Base-by-base conservation (phyloP, 805 yeast species). In the Ogataea polymorpha region DNA sequence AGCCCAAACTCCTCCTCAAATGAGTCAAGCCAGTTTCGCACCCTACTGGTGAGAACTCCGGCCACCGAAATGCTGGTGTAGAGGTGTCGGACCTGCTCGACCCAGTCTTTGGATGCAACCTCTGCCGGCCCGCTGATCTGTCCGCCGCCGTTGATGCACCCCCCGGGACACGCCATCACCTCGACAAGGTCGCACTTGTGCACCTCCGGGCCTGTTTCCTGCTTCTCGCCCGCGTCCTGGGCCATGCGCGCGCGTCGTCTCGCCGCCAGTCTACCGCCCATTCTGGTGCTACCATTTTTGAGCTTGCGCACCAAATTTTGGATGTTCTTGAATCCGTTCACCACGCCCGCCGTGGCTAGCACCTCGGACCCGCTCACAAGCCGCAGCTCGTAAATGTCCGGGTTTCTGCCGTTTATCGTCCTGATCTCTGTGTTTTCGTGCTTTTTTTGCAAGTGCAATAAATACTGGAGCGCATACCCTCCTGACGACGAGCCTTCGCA, bases 151-250 rank as follows among this genome's bases (percentile, higher is more conserved):
- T 91, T 93, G 42, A 90, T 86, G 57, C 98, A 93, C 1, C 99
- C 99, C 21, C 87, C 89, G 5, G 99, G 99, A 61, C 99, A 93
- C 1, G 99, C 99, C 96, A 89, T 91, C 32, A 93, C 84, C 55
- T 93, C 99, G 5, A 91, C 86, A 51, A 84, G 86, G 47, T 87
- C 93, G 51, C 86, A 81, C 29, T 67, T 70, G 23, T 75, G 62
- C 1, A 91, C 84, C 44, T 86, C 90, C 0, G 80, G 80, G 2
- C 51, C 67, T 10, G 48, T 46, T 13, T 41, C 49, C 7, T 37
- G 35, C 6, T 29, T 31, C 13, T 17, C 37, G 14, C 39, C 36
- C 12, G 37, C 14, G 8, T 14, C 31, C 2, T 21, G 46, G 28
- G 32, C 49, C 44, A 46, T 54, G 32, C 77, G 56, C 2, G 72